Percentiles rank a stretch among this genome's conserved stretches.
phyloP scores from a whole-genome alignment of 2,329 filamentous ascomycete species.

The Epichloe brachyelytri region DNA sequence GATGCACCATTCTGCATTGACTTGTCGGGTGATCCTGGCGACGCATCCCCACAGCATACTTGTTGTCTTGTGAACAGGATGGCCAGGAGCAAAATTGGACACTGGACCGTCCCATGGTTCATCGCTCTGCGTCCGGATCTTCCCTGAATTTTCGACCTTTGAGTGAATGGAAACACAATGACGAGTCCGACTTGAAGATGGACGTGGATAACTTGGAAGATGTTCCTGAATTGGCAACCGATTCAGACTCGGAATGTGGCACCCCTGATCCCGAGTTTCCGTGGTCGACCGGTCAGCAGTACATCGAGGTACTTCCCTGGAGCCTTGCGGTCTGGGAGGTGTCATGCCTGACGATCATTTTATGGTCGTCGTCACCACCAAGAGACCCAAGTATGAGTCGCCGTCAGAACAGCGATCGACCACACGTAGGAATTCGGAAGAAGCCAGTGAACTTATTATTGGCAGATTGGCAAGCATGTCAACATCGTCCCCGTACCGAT shows the following conservation, averaged over 20 bases:
- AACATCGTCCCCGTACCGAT: constrained; percentile 20
- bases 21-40: constrained; percentile 52
- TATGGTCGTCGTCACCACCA: constrained; percentile 39
- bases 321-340: constrained; percentile 46
- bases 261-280: constrained; percentile 31
- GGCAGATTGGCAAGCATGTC: constrained; percentile 29
- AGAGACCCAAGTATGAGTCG: constrained; percentile 19
- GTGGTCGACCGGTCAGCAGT: constrained; percentile 32
- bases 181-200: constrained; percentile 12
- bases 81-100: constrained; percentile 11
- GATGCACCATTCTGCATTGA: constrained; percentile 73
- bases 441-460: constrained; percentile 28
- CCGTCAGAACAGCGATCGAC: neutral
- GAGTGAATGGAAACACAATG: constrained; percentile 21
- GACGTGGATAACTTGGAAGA: constrained; percentile 16
- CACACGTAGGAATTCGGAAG: constrained; percentile 10
- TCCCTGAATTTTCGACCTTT: constrained; percentile 36
- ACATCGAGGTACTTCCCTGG: constrained; percentile 27
- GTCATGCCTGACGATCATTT: constrained; percentile 54
- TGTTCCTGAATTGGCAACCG: constrained; percentile 20
- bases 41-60: constrained; percentile 33
- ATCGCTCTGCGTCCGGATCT: constrained; percentile 38
- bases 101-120: constrained; percentile 14
- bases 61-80: constrained; percentile 32
- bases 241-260: constrained; percentile 22